Percentiles rank a stretch among this genome's conserved stretches.
Conservation (phyloP, 352 stramenopile species). For the Phytophthora cryptogea region DNA sequence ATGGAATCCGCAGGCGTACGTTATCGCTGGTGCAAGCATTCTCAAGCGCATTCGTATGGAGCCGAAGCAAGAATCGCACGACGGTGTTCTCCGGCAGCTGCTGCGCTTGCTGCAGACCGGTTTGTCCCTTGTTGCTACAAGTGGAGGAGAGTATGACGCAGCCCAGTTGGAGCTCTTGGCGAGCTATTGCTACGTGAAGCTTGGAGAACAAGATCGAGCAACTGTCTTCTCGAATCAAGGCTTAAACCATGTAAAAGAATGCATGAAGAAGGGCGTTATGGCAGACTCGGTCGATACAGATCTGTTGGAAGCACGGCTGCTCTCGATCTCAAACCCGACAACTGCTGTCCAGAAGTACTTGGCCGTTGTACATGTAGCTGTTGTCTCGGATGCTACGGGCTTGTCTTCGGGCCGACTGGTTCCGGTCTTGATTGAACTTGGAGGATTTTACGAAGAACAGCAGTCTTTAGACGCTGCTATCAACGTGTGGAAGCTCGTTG, state of each 20-base stretch:
- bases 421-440: slow-evolving; percentile 63
- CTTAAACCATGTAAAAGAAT: slow-evolving; percentile 29
- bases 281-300: slow-evolving; percentile 12
- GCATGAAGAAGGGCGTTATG: slow-evolving; percentile 6
- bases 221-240: slow-evolving; percentile 23
- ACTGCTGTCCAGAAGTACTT: slow-evolving; percentile 46
- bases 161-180: slow-evolving; percentile 44
- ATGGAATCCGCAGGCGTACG: slow-evolving; percentile 60
- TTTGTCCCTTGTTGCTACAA: slow-evolving; percentile 28
- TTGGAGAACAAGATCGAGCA: slow-evolving; percentile 29
- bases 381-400: slow-evolving; percentile 14
- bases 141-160: slow-evolving; percentile 17
- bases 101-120: slow-evolving; percentile 48
- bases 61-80: slow-evolving; percentile 12
- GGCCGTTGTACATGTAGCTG: slow-evolving; percentile 18
- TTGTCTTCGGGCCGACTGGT: slow-evolving; percentile 29
- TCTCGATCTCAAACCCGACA: slow-evolving; percentile 26
- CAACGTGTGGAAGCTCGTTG: slow-evolving; percentile 68
- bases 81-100: slow-evolving; percentile 25
- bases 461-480: slow-evolving; percentile 53
- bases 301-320: slow-evolving; percentile 57
- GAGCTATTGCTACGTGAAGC: slow-evolving; percentile 48
- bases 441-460: slow-evolving; percentile 54
- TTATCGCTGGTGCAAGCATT: slow-evolving; percentile 49
- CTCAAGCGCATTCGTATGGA: slow-evolving; percentile 46